Evolutionary conservation across 768 basidiomycete species (phyloP).

Genomic region (Pilatotrama ljubarskyi): DNA sequence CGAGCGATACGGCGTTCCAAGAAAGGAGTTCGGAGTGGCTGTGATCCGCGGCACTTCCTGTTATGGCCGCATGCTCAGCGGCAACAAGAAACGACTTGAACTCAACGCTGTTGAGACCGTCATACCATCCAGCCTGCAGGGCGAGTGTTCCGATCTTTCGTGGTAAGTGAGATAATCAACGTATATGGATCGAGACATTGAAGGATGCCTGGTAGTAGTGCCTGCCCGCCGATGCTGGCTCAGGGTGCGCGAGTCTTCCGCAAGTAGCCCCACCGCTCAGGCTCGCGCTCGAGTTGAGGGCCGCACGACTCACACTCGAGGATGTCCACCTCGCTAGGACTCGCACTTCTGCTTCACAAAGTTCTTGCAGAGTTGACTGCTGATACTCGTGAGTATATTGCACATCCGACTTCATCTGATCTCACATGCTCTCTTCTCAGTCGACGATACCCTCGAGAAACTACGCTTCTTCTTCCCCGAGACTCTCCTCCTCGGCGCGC

Average conservation of each 20-base stretch:
- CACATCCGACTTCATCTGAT: neutral
- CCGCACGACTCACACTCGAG: neutral
- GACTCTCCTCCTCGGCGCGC: constrained; percentile 61
- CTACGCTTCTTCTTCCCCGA: constrained; percentile 64
- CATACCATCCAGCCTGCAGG: too few relatives aligned
- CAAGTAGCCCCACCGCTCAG: too few relatives aligned
- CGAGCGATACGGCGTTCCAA: neutral
- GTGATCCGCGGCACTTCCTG: neutral
- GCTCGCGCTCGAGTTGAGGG: too few relatives aligned
- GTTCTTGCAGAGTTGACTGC: neutral
- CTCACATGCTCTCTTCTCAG: constrained; percentile 19
- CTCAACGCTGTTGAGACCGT: neutral
- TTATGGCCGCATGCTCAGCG: neutral
- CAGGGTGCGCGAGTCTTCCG: too few relatives aligned
- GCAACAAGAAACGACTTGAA: neutral
- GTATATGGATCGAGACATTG: too few relatives aligned
- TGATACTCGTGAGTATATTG: neutral
- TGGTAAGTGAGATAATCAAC: too few relatives aligned
- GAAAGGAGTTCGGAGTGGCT: neutral
- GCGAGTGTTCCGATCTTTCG: too few relatives aligned
- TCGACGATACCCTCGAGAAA: constrained; percentile 55
- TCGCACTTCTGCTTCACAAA: neutral
- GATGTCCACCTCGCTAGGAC: neutral
- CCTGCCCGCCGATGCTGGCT: too few relatives aligned
- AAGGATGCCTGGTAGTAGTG: too few relatives aligned